Percentiles rank a stretch among this genome's conserved stretches.
Conservation (phyloP, 495 filamentous ascomycete genomes). For the Thozetella sp. region DNA sequence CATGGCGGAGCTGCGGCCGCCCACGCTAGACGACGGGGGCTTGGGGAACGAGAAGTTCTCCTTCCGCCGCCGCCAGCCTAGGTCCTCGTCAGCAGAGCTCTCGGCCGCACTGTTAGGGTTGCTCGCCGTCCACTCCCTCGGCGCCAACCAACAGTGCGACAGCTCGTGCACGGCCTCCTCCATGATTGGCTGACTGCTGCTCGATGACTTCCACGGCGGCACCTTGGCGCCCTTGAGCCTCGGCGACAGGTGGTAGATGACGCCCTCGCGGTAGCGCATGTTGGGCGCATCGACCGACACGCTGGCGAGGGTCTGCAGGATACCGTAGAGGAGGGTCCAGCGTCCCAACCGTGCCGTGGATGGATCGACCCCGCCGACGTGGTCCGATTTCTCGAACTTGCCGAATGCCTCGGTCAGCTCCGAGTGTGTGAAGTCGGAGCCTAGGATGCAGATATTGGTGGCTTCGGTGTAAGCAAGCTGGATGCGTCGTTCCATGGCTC, state of each 20-base stretch:
- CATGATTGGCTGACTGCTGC: slow-evolving; percentile 10
- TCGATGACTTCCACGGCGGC: slow-evolving; percentile 59
- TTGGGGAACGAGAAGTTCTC: slow-evolving; percentile 27
- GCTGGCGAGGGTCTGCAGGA: slow-evolving; percentile 69
- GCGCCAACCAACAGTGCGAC: slow-evolving; percentile 63
- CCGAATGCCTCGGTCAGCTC: slow-evolving; percentile 64
- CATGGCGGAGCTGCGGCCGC: slow-evolving; percentile 24
- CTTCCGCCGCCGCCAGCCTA: slow-evolving; percentile 17
- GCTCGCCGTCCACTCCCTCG: slow-evolving; percentile 41
- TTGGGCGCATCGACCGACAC: slow-evolving; percentile 67
- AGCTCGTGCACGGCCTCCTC: slow-evolving; percentile 57
- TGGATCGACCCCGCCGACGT: slow-evolving; percentile 49
- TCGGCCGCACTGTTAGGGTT: slow-evolving; percentile 24
- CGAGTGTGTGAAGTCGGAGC: slow-evolving; percentile 51
- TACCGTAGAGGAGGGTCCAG: slow-evolving; percentile 74
- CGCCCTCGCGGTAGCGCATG: slow-evolving; percentile 58
- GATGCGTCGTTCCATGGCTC: slow-evolving; percentile 43
- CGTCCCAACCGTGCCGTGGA: slow-evolving; percentile 64
- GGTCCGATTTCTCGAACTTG: slow-evolving; percentile 64
- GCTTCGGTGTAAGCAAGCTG: slow-evolving; percentile 67
- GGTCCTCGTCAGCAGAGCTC: slow-evolving; percentile 28
- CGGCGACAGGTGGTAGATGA: slow-evolving; percentile 66
- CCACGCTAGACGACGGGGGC: slow-evolving; percentile 21
- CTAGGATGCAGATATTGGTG: slow-evolving; percentile 67
- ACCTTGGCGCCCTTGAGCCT: slow-evolving; percentile 53